Evolutionary conservation across 164 flowering plant genomes (phyloP), one percentile per base, ranked within the genome.

Genomic region (Nymphaea thermarum): DNA sequence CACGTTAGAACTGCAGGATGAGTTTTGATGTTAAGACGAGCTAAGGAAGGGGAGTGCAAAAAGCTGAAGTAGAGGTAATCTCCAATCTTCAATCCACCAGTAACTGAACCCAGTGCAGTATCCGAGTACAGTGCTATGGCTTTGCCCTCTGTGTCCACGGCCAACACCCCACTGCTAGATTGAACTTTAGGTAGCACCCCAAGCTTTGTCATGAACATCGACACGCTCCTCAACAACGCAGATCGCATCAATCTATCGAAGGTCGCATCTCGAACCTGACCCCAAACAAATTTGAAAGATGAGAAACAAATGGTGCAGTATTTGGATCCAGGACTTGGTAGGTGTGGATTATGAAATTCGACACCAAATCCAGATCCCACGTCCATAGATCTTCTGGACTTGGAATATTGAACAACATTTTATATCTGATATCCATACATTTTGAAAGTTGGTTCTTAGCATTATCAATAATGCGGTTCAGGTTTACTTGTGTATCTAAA

Each of bases 61-160:
- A 80, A 82, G 16, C 89, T 88, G 42, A 69, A 71, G 68, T 86
- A 87, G 10, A 91, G 68, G 76, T 78, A 71, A 15, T 77, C 68
- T 6, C 87, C 89, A 44, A 89, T 76, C 74, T 74, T 84, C 43
- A 84, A 59, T 4, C 79, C 88, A 60, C 76, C 67, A 0, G 93
- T 55, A 3, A 81, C 62, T n/a, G 67, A 2, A 2, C 73, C 42
- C 70, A 80, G 36, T 10, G 11, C 67, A 0, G 71, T 72, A 74
- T 86, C 93, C 18, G 68, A 64, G 43, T 83, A 85, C 45, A 80
- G 80, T 2, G 83, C 84, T 4, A 67, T 43, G 2, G 84, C 80
- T 6, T 78, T 75, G 18, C 93, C 96, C 16, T 80, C 81, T 81
- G 82, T 57, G 77, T 83, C 89, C 36, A 85, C 88, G 0, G 73